Evolutionary conservation across 257 asterid genomes (phyloP), one percentile per base, ranked within the genome.

Genomic region (Leonotis leonurus): DNA sequence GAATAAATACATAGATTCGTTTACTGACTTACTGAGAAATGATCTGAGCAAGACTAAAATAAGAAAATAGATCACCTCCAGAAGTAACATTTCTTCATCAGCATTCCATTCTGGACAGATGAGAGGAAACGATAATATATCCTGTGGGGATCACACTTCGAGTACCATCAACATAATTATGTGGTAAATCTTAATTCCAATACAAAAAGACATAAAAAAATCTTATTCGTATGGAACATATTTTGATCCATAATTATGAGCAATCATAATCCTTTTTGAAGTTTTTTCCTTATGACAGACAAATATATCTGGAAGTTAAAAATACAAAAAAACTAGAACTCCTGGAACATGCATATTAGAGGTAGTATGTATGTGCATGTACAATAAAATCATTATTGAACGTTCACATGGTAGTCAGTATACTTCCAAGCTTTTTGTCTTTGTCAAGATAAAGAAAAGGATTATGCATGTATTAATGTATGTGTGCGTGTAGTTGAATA

Each of bases 21-120:
- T 12, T 22, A 24, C 14, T n/a, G 14, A 60, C 7, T 45, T 18
- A 56, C 24, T 24, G 60, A 68, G 39, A 36, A 48, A 64, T 56
- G 70, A 62, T 44, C 43, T 20, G 30, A 48, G 12, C 12, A 57
- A 40, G 49, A 62, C 18, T 14, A 22, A 50, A 70, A 56, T 48
- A 21, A 56, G 30, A 62, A 30, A 27, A 41, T 17, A 62, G 24
- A 76, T 71, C 71, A 85, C 96, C 96, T 88, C 96, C 60, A 88
- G 74, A 58, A 88, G 95, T 73, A 88, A 73, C 91, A 85, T 83
- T 79, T 88, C 95, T 74, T 88, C 96, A 70, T 88, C 96, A 44
- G 96, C 96, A 75, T 80, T 85, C 96, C 96, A 88, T 54, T 85
- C 95, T 22, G 96, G 96, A 62, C 80, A 81, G 63, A 88, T 78